These are phyloP conservation scores for Gaertneriomyces semiglobifer DNA, from an alignment of 192 early-diverging fungal genomes.

Conservation along the genomic window DNA sequence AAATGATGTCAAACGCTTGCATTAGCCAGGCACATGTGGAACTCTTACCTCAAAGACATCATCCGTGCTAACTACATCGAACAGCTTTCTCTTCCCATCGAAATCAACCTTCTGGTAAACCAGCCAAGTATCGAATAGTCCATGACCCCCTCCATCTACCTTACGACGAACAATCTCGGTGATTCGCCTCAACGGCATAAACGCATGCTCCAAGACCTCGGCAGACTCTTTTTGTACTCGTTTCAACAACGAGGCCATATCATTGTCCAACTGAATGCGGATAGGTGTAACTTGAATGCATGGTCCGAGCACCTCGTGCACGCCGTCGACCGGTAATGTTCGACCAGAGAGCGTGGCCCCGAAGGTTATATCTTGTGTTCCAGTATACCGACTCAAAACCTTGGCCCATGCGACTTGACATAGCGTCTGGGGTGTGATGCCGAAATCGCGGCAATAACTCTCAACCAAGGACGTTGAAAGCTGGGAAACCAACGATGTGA, in stretches of 20 bases:
- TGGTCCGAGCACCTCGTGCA: not conserved
- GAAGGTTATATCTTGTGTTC: not conserved
- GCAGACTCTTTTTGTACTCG: not conserved
- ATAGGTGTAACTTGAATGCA: constrained; percentile 4
- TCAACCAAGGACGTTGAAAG: constrained; percentile 1
- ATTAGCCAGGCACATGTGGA: not conserved
- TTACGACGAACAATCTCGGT: too few species aligned
- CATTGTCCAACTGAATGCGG: not conserved
- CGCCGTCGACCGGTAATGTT: not conserved
- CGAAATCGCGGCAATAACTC: not conserved
- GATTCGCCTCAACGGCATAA: constrained; percentile 3
- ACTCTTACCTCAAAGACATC: constrained; percentile 4
- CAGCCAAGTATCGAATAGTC: constrained; percentile 7
- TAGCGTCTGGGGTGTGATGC: constrained; percentile 2
- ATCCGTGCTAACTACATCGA: not conserved
- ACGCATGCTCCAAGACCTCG: not conserved
- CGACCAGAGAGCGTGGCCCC: not conserved
- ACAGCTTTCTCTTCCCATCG: too few species aligned
- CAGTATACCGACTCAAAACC: not conserved
- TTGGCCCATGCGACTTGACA: constrained; percentile 11
- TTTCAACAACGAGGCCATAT: not conserved
- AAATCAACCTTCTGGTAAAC: constrained; percentile 6
- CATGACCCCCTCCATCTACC: constrained; percentile 1
- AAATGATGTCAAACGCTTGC: not conserved
- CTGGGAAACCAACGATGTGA: not conserved